Conservation (phyloP, 2,329 filamentous ascomycete genomes). For the Colletotrichum sublineola region DNA sequence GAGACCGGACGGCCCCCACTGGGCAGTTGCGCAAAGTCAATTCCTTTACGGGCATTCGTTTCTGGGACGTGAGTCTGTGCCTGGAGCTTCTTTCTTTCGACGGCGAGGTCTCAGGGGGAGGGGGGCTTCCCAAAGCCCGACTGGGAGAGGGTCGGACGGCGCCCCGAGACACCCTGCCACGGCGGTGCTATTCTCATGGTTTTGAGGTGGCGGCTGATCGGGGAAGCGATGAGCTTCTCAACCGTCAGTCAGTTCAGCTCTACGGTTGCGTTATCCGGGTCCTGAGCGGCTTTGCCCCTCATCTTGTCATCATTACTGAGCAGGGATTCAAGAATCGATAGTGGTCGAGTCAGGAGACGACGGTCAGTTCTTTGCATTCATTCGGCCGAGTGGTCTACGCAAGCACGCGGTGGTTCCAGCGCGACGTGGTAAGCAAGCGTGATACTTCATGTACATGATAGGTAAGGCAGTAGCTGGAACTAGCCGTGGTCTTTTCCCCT, state of each 20-base stretch:
- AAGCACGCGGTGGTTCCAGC: neutral
- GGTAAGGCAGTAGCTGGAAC: neutral
- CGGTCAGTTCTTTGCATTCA: neutral
- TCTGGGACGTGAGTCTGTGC: neutral
- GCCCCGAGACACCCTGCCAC: neutral
- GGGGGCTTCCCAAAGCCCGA: neutral
- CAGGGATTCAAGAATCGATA: neutral
- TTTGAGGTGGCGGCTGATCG: neutral
- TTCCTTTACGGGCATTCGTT: neutral
- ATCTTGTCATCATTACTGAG: neutral
- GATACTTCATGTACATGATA: neutral
- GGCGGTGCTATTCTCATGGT: neutral
- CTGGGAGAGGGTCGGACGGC: neutral
- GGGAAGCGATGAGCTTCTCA: neutral
- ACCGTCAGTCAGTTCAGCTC: too few species aligned
- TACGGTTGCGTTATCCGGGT: neutral
- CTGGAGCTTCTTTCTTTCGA: neutral
- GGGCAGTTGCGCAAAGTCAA: neutral
- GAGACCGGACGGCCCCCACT: constrained; percentile 1
- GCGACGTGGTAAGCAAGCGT: neutral
- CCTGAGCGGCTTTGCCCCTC: neutral
- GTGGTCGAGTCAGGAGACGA: neutral
- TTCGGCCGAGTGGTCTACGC: neutral
- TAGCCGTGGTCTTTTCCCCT: neutral
- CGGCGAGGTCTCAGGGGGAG: neutral